These are phyloP conservation scores for Marsdenia floribunda DNA, from an alignment of 257 asterid genomes.

Conservation along the genomic window DNA sequence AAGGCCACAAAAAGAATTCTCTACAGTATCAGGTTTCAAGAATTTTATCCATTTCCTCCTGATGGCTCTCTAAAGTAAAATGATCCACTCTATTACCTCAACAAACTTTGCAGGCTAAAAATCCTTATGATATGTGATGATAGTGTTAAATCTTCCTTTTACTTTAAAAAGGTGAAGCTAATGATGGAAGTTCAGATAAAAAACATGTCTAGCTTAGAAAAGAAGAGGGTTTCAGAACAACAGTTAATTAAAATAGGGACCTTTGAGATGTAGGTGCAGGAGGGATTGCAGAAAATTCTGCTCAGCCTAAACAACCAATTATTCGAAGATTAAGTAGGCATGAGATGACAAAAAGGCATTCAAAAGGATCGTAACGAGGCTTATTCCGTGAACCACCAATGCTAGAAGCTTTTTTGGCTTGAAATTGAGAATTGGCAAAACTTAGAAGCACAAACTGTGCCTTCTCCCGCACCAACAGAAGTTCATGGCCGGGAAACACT, in stretches of 20 bases:
- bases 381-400: too few relatives aligned
- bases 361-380: too few relatives aligned
- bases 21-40: background rate
- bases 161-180: background rate
- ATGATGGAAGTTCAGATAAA: background rate
- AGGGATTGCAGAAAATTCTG: too few relatives aligned
- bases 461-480: too few relatives aligned
- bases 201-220: background rate
- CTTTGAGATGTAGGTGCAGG: too few relatives aligned
- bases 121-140: background rate
- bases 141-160: background rate
- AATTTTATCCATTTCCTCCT: background rate
- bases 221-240: background rate
- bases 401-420: too few relatives aligned
- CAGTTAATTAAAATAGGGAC: background rate
- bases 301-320: too few relatives aligned
- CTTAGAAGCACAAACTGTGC: too few relatives aligned
- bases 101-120: background rate
- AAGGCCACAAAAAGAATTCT: background rate
- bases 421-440: too few relatives aligned
- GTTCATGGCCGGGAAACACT: too few relatives aligned
- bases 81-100: background rate
- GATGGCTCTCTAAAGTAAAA: background rate
- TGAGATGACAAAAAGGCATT: too few relatives aligned
- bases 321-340: too few relatives aligned